phyloP scores from a whole-genome alignment of 495 filamentous ascomycete genomes.

The Cenococcum geophilum region DNA sequence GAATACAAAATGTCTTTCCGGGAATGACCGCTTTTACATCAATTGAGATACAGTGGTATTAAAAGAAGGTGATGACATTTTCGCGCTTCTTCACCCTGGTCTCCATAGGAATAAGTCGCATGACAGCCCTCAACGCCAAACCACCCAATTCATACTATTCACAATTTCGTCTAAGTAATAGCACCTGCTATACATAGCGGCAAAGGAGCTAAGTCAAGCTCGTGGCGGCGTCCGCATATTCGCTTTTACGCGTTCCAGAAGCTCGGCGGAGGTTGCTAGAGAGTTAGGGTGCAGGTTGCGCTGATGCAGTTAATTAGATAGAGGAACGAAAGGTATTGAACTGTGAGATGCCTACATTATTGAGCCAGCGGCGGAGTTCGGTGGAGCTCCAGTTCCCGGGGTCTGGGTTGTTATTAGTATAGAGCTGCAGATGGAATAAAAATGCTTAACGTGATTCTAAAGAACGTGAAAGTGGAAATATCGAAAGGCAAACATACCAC shows the following conservation, averaged over 20 bases:
- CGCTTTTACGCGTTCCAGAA: constrained; percentile 72
- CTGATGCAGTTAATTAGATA: constrained; percentile 39
- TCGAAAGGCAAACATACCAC: constrained; percentile 44
- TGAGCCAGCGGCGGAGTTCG: constrained; percentile 62
- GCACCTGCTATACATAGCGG: neutral
- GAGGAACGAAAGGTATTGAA: neutral
- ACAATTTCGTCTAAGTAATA: too few relatives aligned
- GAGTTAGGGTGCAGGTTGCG: constrained; percentile 64
- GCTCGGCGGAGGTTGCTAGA: constrained; percentile 62
- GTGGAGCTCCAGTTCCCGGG: constrained; percentile 47
- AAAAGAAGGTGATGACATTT: too few relatives aligned
- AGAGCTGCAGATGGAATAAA: neutral
- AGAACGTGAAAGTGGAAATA: neutral
- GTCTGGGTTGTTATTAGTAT: constrained; percentile 10
- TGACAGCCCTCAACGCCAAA: too few relatives aligned
- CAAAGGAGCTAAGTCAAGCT: neutral
- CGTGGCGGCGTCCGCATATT: constrained; percentile 55
- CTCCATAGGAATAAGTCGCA: too few relatives aligned
- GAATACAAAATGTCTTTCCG: too few relatives aligned
- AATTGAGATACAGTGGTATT: too few relatives aligned
- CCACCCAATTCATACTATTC: too few relatives aligned
- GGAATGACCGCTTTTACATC: too few relatives aligned
- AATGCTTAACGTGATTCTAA: neutral
- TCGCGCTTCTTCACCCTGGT: too few relatives aligned
- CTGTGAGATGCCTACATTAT: constrained; percentile 52